Evolutionary conservation across 768 basidiomycete genomes (phyloP).

Genomic region (Dioszegia crocea): DNA sequence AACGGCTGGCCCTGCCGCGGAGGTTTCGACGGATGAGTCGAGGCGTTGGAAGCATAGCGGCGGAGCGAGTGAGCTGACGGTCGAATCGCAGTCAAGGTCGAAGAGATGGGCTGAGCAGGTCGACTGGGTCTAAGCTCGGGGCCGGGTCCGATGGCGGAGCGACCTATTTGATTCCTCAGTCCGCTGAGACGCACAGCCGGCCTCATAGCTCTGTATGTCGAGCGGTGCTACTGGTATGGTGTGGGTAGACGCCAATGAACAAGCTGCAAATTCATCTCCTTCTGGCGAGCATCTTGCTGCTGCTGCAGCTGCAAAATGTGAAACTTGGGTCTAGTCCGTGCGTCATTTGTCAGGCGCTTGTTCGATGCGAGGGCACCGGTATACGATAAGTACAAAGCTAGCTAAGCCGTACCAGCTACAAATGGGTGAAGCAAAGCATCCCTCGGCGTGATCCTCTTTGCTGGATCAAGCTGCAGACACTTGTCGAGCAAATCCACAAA

Average conservation of each 20-base stretch:
- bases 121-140: background rate
- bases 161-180: background rate
- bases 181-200: background rate
- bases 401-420: constrained; percentile 56
- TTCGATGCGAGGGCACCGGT: too few relatives aligned
- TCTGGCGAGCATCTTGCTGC: too few relatives aligned
- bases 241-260: too few relatives aligned
- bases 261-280: too few relatives aligned
- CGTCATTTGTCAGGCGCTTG: too few relatives aligned
- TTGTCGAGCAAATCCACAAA: constrained; percentile 91
- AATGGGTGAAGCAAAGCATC: constrained; percentile 86
- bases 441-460: constrained; percentile 77
- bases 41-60: background rate
- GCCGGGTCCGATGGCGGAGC: background rate
- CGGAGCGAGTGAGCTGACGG: background rate
- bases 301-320: background rate
- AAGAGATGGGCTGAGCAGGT: background rate
- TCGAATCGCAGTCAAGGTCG: background rate
- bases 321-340: background rate
- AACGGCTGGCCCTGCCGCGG: constrained; percentile 76
- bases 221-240: too few relatives aligned
- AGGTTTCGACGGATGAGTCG: constrained; percentile 56
- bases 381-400: too few relatives aligned
- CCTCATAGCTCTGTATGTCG: background rate
- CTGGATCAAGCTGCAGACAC: constrained; percentile 80